phyloP scores from a whole-genome alignment of 2,329 filamentous ascomycete genomes.

The Fusarium tanahbumbuense region DNA sequence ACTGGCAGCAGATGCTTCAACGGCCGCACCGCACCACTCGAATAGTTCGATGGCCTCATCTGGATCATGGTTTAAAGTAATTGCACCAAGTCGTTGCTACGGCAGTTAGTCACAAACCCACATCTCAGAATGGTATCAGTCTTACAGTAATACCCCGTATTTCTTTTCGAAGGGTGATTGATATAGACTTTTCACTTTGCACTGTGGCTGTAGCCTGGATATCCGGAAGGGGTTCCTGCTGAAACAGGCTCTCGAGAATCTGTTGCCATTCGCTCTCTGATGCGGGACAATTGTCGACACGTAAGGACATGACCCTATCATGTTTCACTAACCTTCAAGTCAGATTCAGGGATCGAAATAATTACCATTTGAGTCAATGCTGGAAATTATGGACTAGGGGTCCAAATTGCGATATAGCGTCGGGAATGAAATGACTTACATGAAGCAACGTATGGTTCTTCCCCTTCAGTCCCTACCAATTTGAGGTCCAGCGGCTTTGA shows the following conservation, averaged over 20 bases:
- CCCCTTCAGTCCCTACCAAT: slow-evolving; percentile 75
- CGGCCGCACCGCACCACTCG: slow-evolving; percentile 75
- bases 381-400: slow-evolving; percentile 34
- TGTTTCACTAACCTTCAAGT: slow-evolving; percentile 63
- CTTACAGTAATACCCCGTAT: slow-evolving; percentile 76
- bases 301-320: slow-evolving; percentile 63
- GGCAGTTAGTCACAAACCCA: slow-evolving; percentile 37
- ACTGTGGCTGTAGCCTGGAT: slow-evolving; percentile 72
- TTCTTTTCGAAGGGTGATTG: slow-evolving; percentile 72
- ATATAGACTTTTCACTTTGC: slow-evolving; percentile 62
- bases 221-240: slow-evolving; percentile 62
- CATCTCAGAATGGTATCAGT: slow-evolving; percentile 23
- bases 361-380: slow-evolving; percentile 33
- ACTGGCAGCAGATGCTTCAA: slow-evolving; percentile 60
- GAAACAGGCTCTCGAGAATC: slow-evolving; percentile 68
- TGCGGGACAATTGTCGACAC: slow-evolving; percentile 64
- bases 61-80: slow-evolving; percentile 66
- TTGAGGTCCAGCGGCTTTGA: slow-evolving; percentile 71
- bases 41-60: slow-evolving; percentile 72
- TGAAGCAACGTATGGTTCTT: slow-evolving; percentile 67
- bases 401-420: slow-evolving; percentile 30
- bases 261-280: slow-evolving; percentile 74
- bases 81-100: slow-evolving; percentile 76
- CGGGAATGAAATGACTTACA: slow-evolving; percentile 59
- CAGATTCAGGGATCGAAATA: slow-evolving; percentile 35